Evolutionary conservation across 805 yeast genomes (phyloP), one percentile per base, ranked within the genome.

Genomic region (Wickerhamiella lipophila): DNA sequence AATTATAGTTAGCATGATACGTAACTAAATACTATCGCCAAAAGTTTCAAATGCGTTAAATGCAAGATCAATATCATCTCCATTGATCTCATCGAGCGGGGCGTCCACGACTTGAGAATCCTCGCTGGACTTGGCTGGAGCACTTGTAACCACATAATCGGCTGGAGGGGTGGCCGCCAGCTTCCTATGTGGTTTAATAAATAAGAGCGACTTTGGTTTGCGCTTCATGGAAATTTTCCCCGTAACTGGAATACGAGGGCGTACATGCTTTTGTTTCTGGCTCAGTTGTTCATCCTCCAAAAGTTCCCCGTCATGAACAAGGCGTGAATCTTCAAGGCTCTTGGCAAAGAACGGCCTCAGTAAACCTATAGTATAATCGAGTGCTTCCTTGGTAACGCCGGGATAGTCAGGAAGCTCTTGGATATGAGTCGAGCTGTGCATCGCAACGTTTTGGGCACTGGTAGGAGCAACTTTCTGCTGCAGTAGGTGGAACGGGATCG

Each of bases 241-340:
- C 26, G 85, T 83, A 6, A 96, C 95, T 11, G 96, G 95, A 46
- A 92, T 68, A 58, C 87, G 80, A 1, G 95, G 81, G 55, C 88
- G 72, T 25, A 73, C 72, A 53, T 79, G 79, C 50, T 88, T 72
- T 56, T 79, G 83, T 58, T 84, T 86, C 50, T 79, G 77, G 0
- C 95, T 87, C 56, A 85, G 70, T 49, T 83, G 88, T 15, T 84
- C 95, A 58, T 88, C 96, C 60, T 87, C 96, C 45, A 82, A 50
- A 26, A 65, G 50, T n/a, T 53, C 58, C 19, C 46, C 52, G 43
- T 16, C 52, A 47, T 6, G 40, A 9, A 42, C 50, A 19, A 36
- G 40, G 13, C 39, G 16, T 11, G 39, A 15, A 46, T 48, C 45
- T 8, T 60, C 67, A 16, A 66, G 49, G 29, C 56, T 46, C n/a